Evolutionary conservation across 2,329 filamentous ascomycete species (phyloP).

Genomic region (Aureobasidium sp.): DNA sequence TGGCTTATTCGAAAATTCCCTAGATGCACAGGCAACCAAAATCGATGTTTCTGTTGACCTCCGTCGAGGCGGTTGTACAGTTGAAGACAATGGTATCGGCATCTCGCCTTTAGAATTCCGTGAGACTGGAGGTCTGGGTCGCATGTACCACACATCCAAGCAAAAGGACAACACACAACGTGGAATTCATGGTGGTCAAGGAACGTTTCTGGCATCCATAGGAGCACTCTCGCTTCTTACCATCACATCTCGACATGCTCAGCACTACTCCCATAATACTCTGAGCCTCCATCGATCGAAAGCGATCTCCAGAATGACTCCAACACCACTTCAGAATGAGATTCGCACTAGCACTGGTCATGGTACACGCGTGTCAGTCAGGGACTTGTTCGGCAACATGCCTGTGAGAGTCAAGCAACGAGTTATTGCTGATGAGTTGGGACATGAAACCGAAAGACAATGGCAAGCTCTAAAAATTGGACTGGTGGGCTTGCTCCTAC

Average conservation of each 20-base stretch:
- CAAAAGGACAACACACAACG: constrained; percentile 35
- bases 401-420: constrained; percentile 83
- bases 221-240: constrained; percentile 67
- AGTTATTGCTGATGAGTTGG: constrained; percentile 44
- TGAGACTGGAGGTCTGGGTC: constrained; percentile 62
- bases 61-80: constrained; percentile 61
- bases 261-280: constrained; percentile 53
- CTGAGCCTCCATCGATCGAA: constrained; percentile 63
- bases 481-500: constrained; percentile 58
- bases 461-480: constrained; percentile 56
- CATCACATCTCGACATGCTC: constrained; percentile 62
- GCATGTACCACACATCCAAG: constrained; percentile 65
- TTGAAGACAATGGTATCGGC: constrained; percentile 79
- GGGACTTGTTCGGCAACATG: constrained; percentile 81
- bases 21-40: constrained; percentile 68
- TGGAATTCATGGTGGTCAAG: constrained; percentile 56
- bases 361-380: constrained; percentile 69
- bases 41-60: constrained; percentile 69
- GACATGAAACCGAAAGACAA: constrained; percentile 48
- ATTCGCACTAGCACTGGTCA: constrained; percentile 44
- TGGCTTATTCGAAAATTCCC: constrained; percentile 70
- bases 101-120: constrained; percentile 66
- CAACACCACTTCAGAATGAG: constrained; percentile 51
- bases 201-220: constrained; percentile 70
- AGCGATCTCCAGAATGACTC: constrained; percentile 54